These are phyloP conservation scores for Megacollybia marginata DNA, from an alignment of 768 basidiomycete genomes.

Conservation along the genomic window DNA sequence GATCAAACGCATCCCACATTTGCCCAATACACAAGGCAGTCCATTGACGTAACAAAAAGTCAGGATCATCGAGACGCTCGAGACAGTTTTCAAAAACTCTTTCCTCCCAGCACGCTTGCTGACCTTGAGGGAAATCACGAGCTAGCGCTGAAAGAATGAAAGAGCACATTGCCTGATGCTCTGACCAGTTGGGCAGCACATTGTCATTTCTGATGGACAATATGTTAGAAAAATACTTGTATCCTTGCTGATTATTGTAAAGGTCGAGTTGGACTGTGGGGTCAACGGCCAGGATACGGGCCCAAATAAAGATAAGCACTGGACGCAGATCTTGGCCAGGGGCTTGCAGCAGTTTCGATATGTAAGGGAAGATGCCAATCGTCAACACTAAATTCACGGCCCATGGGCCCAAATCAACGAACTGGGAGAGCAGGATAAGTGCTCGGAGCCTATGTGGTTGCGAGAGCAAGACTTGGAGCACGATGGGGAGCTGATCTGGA, in stretches of 20 bases:
- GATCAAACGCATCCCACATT: slow-evolving; percentile 91
- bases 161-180: slow-evolving; percentile 97
- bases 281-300: slow-evolving; percentile 95
- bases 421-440: slow-evolving; percentile 91
- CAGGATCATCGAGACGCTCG: slow-evolving; percentile 76
- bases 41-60: slow-evolving; percentile 94
- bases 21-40: slow-evolving; percentile 87
- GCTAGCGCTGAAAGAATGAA: slow-evolving; percentile 90
- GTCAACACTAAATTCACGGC: slow-evolving; percentile 93
- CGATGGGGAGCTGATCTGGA: slow-evolving; percentile 95
- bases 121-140: slow-evolving; percentile 83
- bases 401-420: slow-evolving; percentile 98
- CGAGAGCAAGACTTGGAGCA: slow-evolving; percentile 93
- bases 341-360: slow-evolving; percentile 91
- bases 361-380: slow-evolving; percentile 98
- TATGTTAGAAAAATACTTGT: slow-evolving; percentile 80
- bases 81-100: slow-evolving; percentile 85
- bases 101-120: slow-evolving; percentile 76
- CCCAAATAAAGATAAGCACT: slow-evolving; percentile 98
- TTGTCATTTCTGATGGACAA: slow-evolving; percentile 62
- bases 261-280: slow-evolving; percentile 87
- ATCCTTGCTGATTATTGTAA: slow-evolving; percentile 71
- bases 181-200: slow-evolving; percentile 84
- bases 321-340: slow-evolving; percentile 94
- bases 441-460: slow-evolving; percentile 94